Base-by-base conservation (phyloP, 2,329 filamentous ascomycete genomes). In the Laburnicola sp. region DNA sequence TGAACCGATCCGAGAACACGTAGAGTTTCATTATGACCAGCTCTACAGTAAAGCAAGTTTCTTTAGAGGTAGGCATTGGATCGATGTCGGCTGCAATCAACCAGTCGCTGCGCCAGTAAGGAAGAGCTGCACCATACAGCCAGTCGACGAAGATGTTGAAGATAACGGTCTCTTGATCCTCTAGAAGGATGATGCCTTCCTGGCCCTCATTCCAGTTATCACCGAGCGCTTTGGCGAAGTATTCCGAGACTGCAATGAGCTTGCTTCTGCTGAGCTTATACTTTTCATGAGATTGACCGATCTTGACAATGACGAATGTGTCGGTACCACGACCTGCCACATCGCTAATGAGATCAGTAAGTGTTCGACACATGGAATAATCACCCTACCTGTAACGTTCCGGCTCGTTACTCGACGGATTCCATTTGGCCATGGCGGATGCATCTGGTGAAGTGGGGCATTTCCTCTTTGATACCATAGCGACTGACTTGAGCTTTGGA, bases 131-230 rank as follows among this genome's bases (percentile, higher is more conserved):
- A n/a, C n/a, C n/a, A 27, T 58, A 56, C 16, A 58, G 26, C 56
- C 53, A 58, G 22, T 56, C 42, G 11, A 58, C 51, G 36, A 58
- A 57, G 5, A 56, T 31, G 26, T 54, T 54, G 48, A 50, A 54
- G 26, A 43, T 44, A 10, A 34, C 32, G 7, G 45, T 21, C 8
- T 56, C 50, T 16, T 56, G 46, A 23, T 61, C 54, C 9, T 35
- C 45, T 2, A 61, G 49, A 4, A 45, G 34, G 3, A 61, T 23
- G 3, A 16, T 25, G 8, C 48, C 40, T 8, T 59, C 51, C 6
- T 47, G 22, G 9, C 44, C 45, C 26, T 59, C 56, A 25, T 38
- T 35, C 51, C 57, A 61, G 3, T 30, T 25, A 5, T 54, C 54
- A n/a, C 35, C 26, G 25, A 61, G 48, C 3, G 56, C 53, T 6